Conservation (phyloP, 2,329 filamentous ascomycete genomes). For the Teratosphaeriaceae sp. region DNA sequence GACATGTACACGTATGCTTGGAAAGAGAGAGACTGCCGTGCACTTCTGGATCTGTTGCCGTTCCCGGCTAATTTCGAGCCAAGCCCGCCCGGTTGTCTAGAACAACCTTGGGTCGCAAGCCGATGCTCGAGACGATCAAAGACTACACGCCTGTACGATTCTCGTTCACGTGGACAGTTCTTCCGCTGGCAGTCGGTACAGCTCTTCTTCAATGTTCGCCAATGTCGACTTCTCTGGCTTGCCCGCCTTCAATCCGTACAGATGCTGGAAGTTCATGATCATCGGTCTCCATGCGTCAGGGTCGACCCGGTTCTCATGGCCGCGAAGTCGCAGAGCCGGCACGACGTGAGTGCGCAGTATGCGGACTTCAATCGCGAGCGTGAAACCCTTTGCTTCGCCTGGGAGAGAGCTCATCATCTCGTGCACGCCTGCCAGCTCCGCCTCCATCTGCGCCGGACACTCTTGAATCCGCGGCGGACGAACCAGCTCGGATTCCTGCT, state of each 20-base stretch:
- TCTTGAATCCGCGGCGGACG: background rate
- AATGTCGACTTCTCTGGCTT: background rate
- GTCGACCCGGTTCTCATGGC: constrained; percentile 2
- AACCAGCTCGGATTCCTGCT: background rate
- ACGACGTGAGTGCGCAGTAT: background rate
- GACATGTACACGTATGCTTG: too few relatives aligned
- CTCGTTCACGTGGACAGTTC: too few relatives aligned
- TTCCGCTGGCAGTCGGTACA: background rate
- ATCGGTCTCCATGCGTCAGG: constrained; percentile 1
- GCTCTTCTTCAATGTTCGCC: constrained; percentile 1
- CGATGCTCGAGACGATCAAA: too few relatives aligned
- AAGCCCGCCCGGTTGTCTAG: too few relatives aligned
- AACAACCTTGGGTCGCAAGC: too few relatives aligned
- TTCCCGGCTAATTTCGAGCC: too few relatives aligned
- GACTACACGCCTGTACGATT: too few relatives aligned
- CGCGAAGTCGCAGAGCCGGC: background rate
- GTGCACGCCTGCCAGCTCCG: background rate
- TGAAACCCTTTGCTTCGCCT: background rate
- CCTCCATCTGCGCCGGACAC: constrained; percentile 3
- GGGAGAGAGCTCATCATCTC: background rate
- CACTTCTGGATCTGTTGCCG: too few relatives aligned
- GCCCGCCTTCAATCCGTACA: background rate
- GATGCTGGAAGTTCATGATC: constrained; percentile 3
- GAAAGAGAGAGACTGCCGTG: too few relatives aligned
- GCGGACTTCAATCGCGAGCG: background rate